Base-by-base conservation (phyloP, 75 land plant genomes). In the Isoetes taiwanensis region DNA sequence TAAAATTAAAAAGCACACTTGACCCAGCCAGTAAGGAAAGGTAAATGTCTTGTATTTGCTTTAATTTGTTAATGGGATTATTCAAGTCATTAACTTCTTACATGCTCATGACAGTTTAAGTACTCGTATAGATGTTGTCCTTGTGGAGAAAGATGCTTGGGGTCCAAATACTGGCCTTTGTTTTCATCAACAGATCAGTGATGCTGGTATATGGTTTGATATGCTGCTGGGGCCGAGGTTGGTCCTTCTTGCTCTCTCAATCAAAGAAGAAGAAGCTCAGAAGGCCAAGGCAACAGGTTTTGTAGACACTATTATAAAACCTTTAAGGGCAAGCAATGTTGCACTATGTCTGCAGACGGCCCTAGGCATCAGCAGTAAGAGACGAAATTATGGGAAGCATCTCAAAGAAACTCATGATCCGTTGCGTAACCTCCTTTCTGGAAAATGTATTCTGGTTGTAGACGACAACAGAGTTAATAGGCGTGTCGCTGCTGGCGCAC, bases 401-500 rank as follows among this genome's bases (percentile, higher is more conserved):
- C 46, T 62, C 27, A 46, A 37, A 19, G 69, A 62, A 42, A 69
- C 61, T 24, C 41, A 28, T 11, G 21, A 48, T 6, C 62, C 86
- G 48, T 78, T 83, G 28, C 61, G 70, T 2, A 76, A 57, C 41
- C 77, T 91, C 32, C 64, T 91, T n/a, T 57, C 28, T 52, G 97
- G 82, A 2, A 86, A 70, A 43, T 61, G 75, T 41, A 86, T 91
- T 43, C 56, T 91, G 32, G 82, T 91, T 21, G 89, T 91, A 16
- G 97, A 91, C 69, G 97, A 91, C 60, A 91, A 91, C 56, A 33
- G 31, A 10, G 94, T 91, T 29, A 91, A 91, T 38, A 72, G 70
- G 33, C 75, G 67, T 64, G 97, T 91, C 14, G 97, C 97, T 46
- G 88, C 76, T 30, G 97, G 94, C 54, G 97, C 97, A 42, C 64